Evolutionary conservation across 805 yeast genomes (phyloP).

Genomic region (Lachancea fermentati): DNA sequence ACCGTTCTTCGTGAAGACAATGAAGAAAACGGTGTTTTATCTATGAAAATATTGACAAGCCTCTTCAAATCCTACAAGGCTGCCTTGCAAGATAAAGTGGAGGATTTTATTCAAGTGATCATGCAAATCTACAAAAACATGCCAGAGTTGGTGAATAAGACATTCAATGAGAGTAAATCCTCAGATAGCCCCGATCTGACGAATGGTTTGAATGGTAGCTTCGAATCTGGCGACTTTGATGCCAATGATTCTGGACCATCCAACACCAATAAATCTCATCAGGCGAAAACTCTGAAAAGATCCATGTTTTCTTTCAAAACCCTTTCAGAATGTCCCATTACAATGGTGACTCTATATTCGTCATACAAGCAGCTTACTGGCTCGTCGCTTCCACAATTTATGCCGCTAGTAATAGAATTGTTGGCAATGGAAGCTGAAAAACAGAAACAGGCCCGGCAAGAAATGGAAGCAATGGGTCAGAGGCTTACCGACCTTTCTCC

Average conservation of each 20-base stretch:
- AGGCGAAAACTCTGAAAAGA: slow-evolving; percentile 48
- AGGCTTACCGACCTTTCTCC: slow-evolving; percentile 69
- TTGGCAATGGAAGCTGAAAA: slow-evolving; percentile 75
- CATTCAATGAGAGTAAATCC: slow-evolving; percentile 42
- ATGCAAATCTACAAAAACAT: slow-evolving; percentile 73
- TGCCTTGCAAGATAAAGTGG: slow-evolving; percentile 62
- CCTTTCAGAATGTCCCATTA: slow-evolving; percentile 93
- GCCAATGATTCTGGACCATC: slow-evolving; percentile 9
- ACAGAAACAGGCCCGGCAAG: slow-evolving; percentile 61
- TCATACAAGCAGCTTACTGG: slow-evolving; percentile 74
- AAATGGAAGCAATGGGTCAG: slow-evolving; percentile 50
- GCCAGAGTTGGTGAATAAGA: slow-evolving; percentile 65
- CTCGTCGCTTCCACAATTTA: slow-evolving; percentile 64
- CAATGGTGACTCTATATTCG: slow-evolving; percentile 87
- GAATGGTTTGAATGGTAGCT: slow-evolving; percentile 2
- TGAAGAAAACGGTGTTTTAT: slow-evolving; percentile 90
- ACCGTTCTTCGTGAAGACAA: slow-evolving; percentile 66
- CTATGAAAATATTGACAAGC: slow-evolving; percentile 81
- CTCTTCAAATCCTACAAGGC: slow-evolving; percentile 80
- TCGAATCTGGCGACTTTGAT: slow-evolving; percentile 8
- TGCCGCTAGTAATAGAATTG: slow-evolving; percentile 75
- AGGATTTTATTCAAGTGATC: slow-evolving; percentile 71
- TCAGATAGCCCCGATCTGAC: slow-evolving; percentile 5
- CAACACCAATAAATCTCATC: slow-evolving; percentile 2
- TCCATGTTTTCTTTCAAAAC: slow-evolving; percentile 85